phyloP scores from a whole-genome alignment of 129 eudicot species.

The Centrapalus pauciflorus region DNA sequence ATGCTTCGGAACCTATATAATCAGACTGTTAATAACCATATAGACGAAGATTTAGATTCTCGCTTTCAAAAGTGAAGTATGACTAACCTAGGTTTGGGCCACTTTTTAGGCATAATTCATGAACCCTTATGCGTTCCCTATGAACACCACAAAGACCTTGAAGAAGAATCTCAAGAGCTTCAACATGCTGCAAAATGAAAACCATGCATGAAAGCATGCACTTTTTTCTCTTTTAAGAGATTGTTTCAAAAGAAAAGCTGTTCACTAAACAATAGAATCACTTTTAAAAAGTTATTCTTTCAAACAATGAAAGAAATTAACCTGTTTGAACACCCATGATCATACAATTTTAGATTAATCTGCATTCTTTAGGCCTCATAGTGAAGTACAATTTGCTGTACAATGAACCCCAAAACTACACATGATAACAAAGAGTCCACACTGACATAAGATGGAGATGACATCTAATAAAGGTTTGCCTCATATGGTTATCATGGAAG shows the following conservation, averaged over 20 bases:
- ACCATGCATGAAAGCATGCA: background rate
- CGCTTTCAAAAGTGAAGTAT: background rate
- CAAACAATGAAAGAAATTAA: background rate
- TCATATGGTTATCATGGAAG: too few relatives aligned
- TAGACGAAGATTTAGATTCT: background rate
- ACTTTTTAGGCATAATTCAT: conserved; percentile 80
- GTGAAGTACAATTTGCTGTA: too few relatives aligned
- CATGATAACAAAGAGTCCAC: too few relatives aligned
- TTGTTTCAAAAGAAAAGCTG: background rate
- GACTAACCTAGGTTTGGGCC: conserved; percentile 74
- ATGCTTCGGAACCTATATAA: conserved; percentile 62
- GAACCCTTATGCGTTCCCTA: conserved; percentile 62
- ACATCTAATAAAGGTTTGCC: too few relatives aligned
- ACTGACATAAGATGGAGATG: too few relatives aligned
- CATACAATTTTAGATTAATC: too few relatives aligned
- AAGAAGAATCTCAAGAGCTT: conserved; percentile 96
- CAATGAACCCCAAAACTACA: too few relatives aligned
- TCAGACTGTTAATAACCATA: conserved; percentile 8
- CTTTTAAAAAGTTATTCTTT: background rate
- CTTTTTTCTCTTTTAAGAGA: background rate
- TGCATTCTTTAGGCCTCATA: too few relatives aligned
- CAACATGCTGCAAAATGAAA: conserved; percentile 70
- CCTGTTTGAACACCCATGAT: too few relatives aligned
- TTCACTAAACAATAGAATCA: too few relatives aligned
- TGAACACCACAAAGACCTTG: conserved; percentile 90